A percentile compares a stretch with the other conserved stretches of the same genome.
Conservation (phyloP, 73 alveolate species). For the Paramecium tetraurelia region DNA sequence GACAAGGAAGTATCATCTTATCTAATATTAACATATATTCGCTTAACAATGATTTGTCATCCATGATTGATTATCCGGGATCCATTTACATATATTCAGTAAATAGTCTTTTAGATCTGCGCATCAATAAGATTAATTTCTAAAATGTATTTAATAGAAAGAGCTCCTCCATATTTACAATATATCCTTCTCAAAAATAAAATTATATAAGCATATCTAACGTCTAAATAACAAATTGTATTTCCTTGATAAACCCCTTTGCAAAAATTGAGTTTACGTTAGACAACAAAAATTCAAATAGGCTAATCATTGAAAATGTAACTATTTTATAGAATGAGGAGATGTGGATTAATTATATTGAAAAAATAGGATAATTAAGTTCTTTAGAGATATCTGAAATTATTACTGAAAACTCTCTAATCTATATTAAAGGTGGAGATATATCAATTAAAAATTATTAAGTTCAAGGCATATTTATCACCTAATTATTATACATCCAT, state of each 20-base stretch:
- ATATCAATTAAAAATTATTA: not conserved
- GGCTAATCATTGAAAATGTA: not conserved
- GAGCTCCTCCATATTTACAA: not conserved
- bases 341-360: not conserved
- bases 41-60: not conserved
- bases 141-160: not conserved
- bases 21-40: not conserved
- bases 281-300: not conserved
- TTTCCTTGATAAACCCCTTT: not conserved
- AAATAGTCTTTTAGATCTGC: not conserved
- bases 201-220: not conserved
- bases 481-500: not conserved
- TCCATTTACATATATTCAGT: not conserved
- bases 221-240: not conserved
- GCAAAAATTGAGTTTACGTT: not conserved
- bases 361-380: not conserved
- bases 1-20: not conserved
- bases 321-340: not conserved
- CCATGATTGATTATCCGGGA: not conserved
- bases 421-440: not conserved
- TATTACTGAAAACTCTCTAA: not conserved
- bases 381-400: not conserved
- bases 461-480: not conserved
- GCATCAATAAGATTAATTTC: not conserved
- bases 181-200: not conserved